Evolutionary conservation across 1,139 yeast genomes (phyloP), one percentile per base, ranked within the genome.

Genomic region (Hemisphaericaspora subhashii): DNA sequence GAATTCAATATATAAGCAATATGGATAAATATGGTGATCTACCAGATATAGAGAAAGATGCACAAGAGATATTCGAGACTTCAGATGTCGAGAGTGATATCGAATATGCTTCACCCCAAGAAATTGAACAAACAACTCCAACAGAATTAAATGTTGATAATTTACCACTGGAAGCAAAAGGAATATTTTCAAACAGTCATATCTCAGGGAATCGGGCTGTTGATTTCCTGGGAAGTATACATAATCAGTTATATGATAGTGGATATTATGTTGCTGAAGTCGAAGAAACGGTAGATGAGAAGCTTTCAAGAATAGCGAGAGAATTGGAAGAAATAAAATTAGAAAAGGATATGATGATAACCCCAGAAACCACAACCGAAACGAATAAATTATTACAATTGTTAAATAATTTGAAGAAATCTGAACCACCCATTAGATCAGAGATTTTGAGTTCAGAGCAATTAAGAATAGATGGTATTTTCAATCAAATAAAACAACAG

Each of bases 51-150:
- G 67, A 69, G 30, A 38, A 39, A 11, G 57, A 49, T 2, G 50
- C 64, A 0, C 60, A 51, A 33, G 77, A 70, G 39, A 64, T 76
- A 2, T 76, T 66, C 48, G 81, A 77, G 51, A 72, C 80, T 0
- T 73, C 79, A 0, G 81, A 75, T 46, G 54, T 66, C 1, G 80
- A 75, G 33, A 66, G 68, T 32, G 61, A 37, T 7, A n/a, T 30
- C 16, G 33, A 32, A 25, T 15, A 22, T 15, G 26, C 15, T 23
- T 21, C 20, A 32, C n/a, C n/a, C n/a, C n/a, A n/a, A n/a, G n/a
- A n/a, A n/a, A n/a, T n/a, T n/a, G n/a, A n/a, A n/a, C n/a, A 13
- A 23, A 12, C 14, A 18, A 14, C 24, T 5, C 16, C 21, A 31
- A 9, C 55, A 2, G 45, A 46, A 13, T 56, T 50, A 28, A 45